Evolutionary conservation across 1,139 yeast species (phyloP).

Genomic region (Debaryomyces udenii): DNA sequence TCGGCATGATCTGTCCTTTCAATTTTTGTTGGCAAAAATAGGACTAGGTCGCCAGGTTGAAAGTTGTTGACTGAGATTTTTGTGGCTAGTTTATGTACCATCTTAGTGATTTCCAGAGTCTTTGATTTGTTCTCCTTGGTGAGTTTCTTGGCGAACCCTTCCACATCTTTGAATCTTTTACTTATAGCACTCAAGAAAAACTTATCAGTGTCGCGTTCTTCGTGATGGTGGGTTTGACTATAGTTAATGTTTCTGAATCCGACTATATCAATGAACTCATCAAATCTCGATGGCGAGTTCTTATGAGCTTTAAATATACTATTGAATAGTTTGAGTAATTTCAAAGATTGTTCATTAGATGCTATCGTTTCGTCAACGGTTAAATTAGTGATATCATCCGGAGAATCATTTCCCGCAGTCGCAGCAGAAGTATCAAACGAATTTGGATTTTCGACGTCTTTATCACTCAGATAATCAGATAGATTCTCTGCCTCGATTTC

Average conservation of each 20-base stretch:
- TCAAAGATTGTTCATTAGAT: slow-evolving; percentile 21
- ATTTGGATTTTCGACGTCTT: slow-evolving; percentile 13
- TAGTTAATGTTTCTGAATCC: slow-evolving; percentile 44
- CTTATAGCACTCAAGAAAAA: slow-evolving; percentile 67
- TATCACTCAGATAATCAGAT: neutral
- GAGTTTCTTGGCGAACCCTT: slow-evolving; percentile 83
- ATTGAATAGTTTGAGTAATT: slow-evolving; percentile 23
- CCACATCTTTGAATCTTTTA: slow-evolving; percentile 85
- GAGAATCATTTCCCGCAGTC: slow-evolving; percentile 15
- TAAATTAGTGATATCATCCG: slow-evolving; percentile 13
- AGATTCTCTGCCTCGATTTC: slow-evolving; percentile 23
- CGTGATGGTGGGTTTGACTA: slow-evolving; percentile 24
- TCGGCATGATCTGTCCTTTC: slow-evolving; percentile 36
- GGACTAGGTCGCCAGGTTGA: slow-evolving; percentile 70
- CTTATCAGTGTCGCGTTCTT: slow-evolving; percentile 16
- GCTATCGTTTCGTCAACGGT: slow-evolving; percentile 15
- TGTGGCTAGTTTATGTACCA: slow-evolving; percentile 40
- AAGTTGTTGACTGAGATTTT: slow-evolving; percentile 71
- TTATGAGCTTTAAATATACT: slow-evolving; percentile 22
- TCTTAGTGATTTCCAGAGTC: slow-evolving; percentile 44
- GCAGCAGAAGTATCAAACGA: slow-evolving; percentile 20
- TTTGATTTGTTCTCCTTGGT: slow-evolving; percentile 71
- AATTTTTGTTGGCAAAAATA: slow-evolving; percentile 75
- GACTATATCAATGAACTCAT: slow-evolving; percentile 27
- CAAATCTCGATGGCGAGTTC: slow-evolving; percentile 23